These are phyloP conservation scores for Hygrophorus russula DNA, from an alignment of 768 basidiomycete species.

Conservation along the genomic window DNA sequence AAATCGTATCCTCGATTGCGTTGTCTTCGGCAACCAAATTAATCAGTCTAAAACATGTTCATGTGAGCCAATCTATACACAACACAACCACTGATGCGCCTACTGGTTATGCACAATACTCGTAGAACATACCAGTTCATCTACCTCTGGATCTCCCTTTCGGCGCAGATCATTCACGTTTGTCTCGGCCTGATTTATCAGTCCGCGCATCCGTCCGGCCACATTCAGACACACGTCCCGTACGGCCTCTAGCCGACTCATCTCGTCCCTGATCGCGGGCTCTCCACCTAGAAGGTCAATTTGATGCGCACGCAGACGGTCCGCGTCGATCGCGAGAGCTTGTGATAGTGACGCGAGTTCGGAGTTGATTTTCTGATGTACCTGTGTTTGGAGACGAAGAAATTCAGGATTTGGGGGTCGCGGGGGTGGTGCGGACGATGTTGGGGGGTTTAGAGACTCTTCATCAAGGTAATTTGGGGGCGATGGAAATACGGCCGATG, in stretches of 20 bases:
- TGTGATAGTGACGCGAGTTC: conserved; percentile 64
- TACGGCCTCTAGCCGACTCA: conserved; percentile 89
- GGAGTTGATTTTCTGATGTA: conserved; percentile 64
- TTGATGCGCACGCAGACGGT: conserved; percentile 72
- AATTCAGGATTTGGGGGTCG: conserved; percentile 88
- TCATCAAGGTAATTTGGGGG: conserved; percentile 55
- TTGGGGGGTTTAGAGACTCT: conserved; percentile 25
- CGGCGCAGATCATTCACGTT: conserved; percentile 68
- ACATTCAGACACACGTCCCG: conserved; percentile 82
- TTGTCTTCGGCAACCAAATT: conserved; percentile 99
- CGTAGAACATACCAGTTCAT: conserved; percentile 93
- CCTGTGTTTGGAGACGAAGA: conserved; percentile 62
- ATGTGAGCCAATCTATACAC: conserved; percentile 1
- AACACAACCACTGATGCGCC: conserved; percentile 18
- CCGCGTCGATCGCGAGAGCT: conserved; percentile 51
- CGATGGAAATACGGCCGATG: not conserved
- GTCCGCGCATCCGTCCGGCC: conserved; percentile 48
- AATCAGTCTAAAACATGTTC: conserved; percentile 50
- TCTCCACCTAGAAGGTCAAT: conserved; percentile 80
- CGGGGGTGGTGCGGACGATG: conserved; percentile 28
- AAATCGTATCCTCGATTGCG: conserved; percentile 96
- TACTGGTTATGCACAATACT: conserved; percentile 97
- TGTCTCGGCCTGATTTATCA: conserved; percentile 57
- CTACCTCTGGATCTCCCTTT: conserved; percentile 87
- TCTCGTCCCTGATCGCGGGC: conserved; percentile 94